Base-by-base conservation (phyloP, 371 early-diverging fungal species). In the Smittium mucronatum region DNA sequence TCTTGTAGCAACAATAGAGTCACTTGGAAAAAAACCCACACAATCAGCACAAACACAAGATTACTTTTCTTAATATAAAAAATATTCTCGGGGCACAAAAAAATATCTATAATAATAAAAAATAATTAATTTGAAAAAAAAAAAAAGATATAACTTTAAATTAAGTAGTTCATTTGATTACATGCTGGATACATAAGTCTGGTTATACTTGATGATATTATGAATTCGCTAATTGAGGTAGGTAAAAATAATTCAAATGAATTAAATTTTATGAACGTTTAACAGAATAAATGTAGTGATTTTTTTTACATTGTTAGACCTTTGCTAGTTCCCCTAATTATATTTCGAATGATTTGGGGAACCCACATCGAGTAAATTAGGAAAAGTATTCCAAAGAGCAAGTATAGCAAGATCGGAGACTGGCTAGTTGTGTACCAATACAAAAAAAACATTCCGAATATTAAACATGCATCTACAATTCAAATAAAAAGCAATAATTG, bases 291-390 rank as follows among this genome's bases (percentile, higher is more conserved):
- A n/a, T n/a, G n/a, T n/a, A n/a, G n/a, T n/a, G n/a, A n/a, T n/a
- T 61, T 11, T 33, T 34, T 30, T 64, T 64, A 64, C 64, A 64
- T 35, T 33, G 16, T 33, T 26, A 89, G 72, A 1, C 85, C 86
- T 31, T 81, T 75, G 73, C 84, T 79, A 34, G 87, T 84, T 17
- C 88, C 88, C 63, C 88, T 82, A 25, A 72, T 72, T 21, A 83
- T 82, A 69, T 87, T 88, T 69, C 88, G 81, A 21, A 83, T 75
- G 63, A 89, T 88, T 69, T 92, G 92, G 1, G 92, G 92, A 21
- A 89, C 72, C 92, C 92, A 92, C 74, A 86, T 89, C 0, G 91
- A 90, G 74, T 83, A 87, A 59, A 86, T 73, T 1, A 76, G 69
- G 26, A 86, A 72, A 11, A 84, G 81, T n/a, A 58, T 81, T 66